Evolutionary conservation across 768 basidiomycete species (phyloP), one percentile per base, ranked within the genome.

Genomic region (Amanita phalloides): DNA sequence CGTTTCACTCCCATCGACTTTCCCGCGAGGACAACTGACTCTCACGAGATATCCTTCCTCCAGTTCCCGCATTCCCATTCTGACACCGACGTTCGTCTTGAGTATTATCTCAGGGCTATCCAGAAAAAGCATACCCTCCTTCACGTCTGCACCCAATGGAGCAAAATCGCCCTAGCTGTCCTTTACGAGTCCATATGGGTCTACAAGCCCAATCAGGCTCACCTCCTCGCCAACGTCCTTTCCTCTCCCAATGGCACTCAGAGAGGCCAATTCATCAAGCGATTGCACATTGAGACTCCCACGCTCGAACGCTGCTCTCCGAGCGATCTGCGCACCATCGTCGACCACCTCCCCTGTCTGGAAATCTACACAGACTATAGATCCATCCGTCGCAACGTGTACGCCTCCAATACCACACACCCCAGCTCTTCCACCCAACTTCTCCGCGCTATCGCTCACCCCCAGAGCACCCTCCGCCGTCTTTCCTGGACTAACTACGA

Each of bases 401-500:
- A 69, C 58, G 69, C 74, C 23, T 68, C 73, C 70, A 47, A 67
- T 64, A 30, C 44, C 68, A 71, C 6, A 63, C 71, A 45, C 39
- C 41, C 32, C 33, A 72, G 70, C 54, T 74, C 75, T n/a, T 75
- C 77, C 3, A 74, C 80, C 48, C 73, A 75, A 50, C 71, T 87
- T 47, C 73, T 86, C 9, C 72, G 71, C 8, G 73, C 79, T 9
- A 76, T 87, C 55, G 78, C 73, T 44, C 77, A 67, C 43, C 76
- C 77, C 13, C 69, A 73, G 41, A 75, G 72, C 56, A 65, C 67
- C 42, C 69, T 88, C 33, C 75, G 78, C 3, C 68, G 78, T 26
- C 68, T 88, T 11, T 79, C 77, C 23, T 85, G 83, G 76, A 87
- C 85, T 33, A 85, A 79, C 59, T 88, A 88, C 57, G 82, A 80